Percentiles rank a stretch among this genome's conserved stretches.
These are phyloP conservation scores for Aspergillus tubingensis DNA, from an alignment of 2,329 filamentous ascomycete species.

Conservation along the genomic window DNA sequence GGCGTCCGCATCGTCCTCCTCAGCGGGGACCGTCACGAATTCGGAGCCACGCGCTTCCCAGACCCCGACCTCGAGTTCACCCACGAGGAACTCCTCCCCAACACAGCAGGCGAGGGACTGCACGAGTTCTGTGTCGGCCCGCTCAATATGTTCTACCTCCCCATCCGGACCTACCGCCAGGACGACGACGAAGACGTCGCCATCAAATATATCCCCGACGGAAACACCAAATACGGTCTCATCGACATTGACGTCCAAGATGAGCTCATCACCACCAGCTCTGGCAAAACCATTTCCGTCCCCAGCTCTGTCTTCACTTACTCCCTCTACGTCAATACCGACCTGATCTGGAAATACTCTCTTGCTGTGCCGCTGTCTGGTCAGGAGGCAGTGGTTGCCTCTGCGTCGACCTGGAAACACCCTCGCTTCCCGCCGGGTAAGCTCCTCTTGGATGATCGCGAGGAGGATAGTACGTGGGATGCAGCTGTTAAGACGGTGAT, in stretches of 20 bases:
- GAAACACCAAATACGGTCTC: slow-evolving; percentile 85
- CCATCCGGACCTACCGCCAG: slow-evolving; percentile 79
- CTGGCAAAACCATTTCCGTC: slow-evolving; percentile 14
- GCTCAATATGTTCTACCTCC: slow-evolving; percentile 90
- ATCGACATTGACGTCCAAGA: slow-evolving; percentile 73
- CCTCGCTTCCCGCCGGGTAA: slow-evolving; percentile 32
- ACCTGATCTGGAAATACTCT: slow-evolving; percentile 68
- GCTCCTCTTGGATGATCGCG: slow-evolving; percentile 34
- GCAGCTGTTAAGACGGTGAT: slow-evolving; percentile 22
- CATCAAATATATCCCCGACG: slow-evolving; percentile 78
- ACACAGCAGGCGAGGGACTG: slow-evolving; percentile 47
- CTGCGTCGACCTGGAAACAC: slow-evolving; percentile 8
- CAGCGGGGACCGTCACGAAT: slow-evolving; percentile 94
- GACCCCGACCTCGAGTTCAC: slow-evolving; percentile 39
- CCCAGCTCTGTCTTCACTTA: slow-evolving; percentile 71
- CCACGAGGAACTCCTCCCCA: slow-evolving; percentile 20
- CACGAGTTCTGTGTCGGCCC: slow-evolving; percentile 93
- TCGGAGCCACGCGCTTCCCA: slow-evolving; percentile 79
- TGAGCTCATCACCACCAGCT: slow-evolving; percentile 33
- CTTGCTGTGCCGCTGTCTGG: slow-evolving; percentile 39
- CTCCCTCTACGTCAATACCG: slow-evolving; percentile 77
- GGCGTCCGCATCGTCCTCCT: slow-evolving; percentile 79
- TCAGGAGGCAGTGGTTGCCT: slow-evolving; percentile 6
- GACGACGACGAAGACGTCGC: slow-evolving; percentile 78
- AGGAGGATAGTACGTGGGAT: slow-evolving; percentile 22